A percentile compares a stretch with the other conserved stretches of the same genome.
phyloP scores from a whole-genome alignment of 345 rosid species.

The Corchorus olitorius region DNA sequence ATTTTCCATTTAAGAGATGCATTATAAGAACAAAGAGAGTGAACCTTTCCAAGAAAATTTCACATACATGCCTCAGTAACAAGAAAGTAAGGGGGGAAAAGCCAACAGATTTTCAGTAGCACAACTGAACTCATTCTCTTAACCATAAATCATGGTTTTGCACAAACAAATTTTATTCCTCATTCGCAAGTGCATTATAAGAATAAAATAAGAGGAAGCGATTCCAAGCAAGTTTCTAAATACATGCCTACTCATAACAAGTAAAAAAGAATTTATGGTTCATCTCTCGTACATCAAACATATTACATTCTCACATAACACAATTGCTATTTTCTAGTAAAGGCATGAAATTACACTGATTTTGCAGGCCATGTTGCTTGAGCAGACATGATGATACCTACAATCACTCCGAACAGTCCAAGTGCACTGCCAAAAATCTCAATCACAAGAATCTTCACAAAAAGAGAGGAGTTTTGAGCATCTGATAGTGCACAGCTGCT shows the following conservation, averaged over 20 bases:
- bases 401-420: constrained; percentile 97
- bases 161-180: not conserved
- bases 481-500: constrained; percentile 98
- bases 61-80: not conserved
- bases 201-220: constrained; percentile 5
- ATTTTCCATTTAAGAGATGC: constrained; percentile 15
- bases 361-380: constrained; percentile 97
- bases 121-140: not conserved
- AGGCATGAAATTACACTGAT: constrained; percentile 29
- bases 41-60: not conserved
- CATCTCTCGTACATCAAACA: constrained; percentile 1
- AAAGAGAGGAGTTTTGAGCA: constrained; percentile 95
- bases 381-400: constrained; percentile 99
- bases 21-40: constrained; percentile 11
- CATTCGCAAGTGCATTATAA: constrained; percentile 10
- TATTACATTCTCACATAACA: constrained; percentile 1
- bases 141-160: constrained; percentile 4
- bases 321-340: constrained; percentile 12
- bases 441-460: constrained; percentile 97
- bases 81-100: too few species aligned
- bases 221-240: constrained; percentile 19
- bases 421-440: constrained; percentile 99
- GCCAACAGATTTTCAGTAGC: not conserved
- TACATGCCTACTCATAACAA: constrained; percentile 13
- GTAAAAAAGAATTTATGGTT: constrained; percentile 1